Evolutionary conservation across 192 early-diverging fungal species (phyloP).

Genomic region (Dimargaris verticillata): DNA sequence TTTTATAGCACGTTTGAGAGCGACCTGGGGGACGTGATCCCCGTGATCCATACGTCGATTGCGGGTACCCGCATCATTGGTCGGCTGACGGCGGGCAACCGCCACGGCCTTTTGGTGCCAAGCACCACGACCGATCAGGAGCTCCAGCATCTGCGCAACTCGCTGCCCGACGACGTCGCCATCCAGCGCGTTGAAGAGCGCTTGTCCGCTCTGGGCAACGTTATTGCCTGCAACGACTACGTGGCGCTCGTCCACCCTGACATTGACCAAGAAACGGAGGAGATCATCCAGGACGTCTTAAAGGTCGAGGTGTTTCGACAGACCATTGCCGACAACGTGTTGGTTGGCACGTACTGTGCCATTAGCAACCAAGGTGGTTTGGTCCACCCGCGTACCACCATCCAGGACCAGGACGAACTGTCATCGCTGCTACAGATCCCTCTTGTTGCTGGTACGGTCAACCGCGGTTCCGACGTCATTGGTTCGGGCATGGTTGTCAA

Average conservation of each 20-base stretch:
- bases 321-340: constrained; percentile 92
- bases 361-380: constrained; percentile 96
- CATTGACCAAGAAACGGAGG: constrained; percentile 95
- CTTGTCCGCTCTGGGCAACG: constrained; percentile 92
- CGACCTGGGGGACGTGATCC: constrained; percentile 88
- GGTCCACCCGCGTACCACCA: constrained; percentile 84
- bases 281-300: constrained; percentile 96
- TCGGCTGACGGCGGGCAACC: constrained; percentile 84
- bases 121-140: constrained; percentile 94
- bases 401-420: constrained; percentile 96
- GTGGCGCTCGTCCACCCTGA: constrained; percentile 97
- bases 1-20: constrained; percentile 96
- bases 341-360: constrained; percentile 89
- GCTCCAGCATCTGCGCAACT: constrained; percentile 91
- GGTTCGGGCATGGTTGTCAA: constrained; percentile 95
- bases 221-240: constrained; percentile 99
- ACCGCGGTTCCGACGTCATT: constrained; percentile 95
- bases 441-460: constrained; percentile 94
- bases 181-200: constrained; percentile 98
- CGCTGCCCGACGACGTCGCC: constrained; percentile 77
- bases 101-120: constrained; percentile 86
- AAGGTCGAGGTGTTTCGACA: constrained; percentile 97
- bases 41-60: constrained; percentile 91
- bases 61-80: constrained; percentile 94
- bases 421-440: constrained; percentile 94